phyloP scores from a whole-genome alignment of 2,329 filamentous ascomycete genomes.

The Neurospora crassa region DNA sequence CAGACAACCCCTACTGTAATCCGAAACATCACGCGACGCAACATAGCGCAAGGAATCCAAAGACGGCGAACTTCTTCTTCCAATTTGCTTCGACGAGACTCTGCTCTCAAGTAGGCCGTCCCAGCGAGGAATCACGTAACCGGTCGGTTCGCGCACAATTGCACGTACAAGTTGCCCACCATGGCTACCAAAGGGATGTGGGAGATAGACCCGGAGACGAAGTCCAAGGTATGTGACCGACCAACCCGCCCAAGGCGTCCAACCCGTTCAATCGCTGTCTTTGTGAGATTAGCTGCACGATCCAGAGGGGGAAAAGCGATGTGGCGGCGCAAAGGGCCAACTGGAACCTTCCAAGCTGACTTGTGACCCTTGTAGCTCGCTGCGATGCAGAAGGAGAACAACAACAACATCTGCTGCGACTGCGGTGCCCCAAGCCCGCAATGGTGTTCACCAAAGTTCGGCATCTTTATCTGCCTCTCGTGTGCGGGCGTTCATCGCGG shows the following conservation, averaged over 20 bases:
- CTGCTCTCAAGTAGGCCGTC: background rate
- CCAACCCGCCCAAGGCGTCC: constrained; percentile 26
- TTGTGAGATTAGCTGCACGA: background rate
- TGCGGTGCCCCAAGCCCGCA: constrained; percentile 92
- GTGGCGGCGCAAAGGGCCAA: background rate
- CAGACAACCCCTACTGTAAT: background rate
- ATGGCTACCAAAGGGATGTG: constrained; percentile 78
- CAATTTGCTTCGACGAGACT: background rate
- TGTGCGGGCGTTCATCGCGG: constrained; percentile 93
- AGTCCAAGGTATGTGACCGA: constrained; percentile 63
- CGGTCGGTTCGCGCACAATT: background rate
- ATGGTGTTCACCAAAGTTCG: constrained; percentile 97
- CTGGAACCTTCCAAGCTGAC: background rate
- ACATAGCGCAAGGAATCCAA: background rate
- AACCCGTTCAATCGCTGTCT: background rate
- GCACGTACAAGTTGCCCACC: constrained; percentile 12
- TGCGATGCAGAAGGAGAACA: constrained; percentile 80
- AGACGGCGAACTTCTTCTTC: background rate
- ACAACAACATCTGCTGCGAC: constrained; percentile 88
- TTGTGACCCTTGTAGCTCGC: constrained; percentile 52
- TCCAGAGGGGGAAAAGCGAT: background rate
- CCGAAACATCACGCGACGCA: constrained; percentile 8
- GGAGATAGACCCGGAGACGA: constrained; percentile 97
- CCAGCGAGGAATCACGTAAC: background rate
- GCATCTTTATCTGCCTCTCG: constrained; percentile 95